These are phyloP conservation scores for Cryomyces antarcticus DNA, from an alignment of 495 filamentous ascomycete genomes.

Conservation along the genomic window DNA sequence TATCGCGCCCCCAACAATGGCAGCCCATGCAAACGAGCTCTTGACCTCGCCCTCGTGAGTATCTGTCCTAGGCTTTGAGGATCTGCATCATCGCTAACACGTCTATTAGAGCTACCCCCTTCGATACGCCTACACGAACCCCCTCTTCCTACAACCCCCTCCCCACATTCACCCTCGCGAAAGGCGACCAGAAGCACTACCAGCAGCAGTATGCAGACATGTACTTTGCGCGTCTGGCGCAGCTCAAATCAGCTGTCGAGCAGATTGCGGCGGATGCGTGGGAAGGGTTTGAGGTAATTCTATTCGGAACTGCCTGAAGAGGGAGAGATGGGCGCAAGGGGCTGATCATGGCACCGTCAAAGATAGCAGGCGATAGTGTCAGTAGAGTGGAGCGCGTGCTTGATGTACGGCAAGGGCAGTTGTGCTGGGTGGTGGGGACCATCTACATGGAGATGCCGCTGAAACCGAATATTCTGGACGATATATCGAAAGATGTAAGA, in stretches of 20 bases:
- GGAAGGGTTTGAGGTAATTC: conserved; percentile 42
- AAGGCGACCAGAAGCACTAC: conserved; percentile 52
- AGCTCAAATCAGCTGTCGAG: conserved; percentile 71
- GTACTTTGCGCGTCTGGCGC: conserved; percentile 82
- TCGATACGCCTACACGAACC: neutral
- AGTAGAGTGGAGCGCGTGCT: conserved; percentile 65
- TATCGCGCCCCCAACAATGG: neutral
- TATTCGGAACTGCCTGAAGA: neutral
- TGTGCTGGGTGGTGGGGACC: conserved; percentile 90
- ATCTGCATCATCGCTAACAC: neutral
- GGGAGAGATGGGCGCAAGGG: neutral
- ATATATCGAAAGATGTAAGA: conserved; percentile 70
- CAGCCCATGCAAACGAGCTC: neutral
- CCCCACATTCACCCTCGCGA: conserved; percentile 47
- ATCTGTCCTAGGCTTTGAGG: neutral
- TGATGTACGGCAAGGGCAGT: conserved; percentile 84
- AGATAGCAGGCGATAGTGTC: conserved; percentile 62
- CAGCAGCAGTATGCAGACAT: conserved; percentile 92
- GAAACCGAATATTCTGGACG: conserved; percentile 93
- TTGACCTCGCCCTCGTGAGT: no score
- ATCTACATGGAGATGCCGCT: conserved; percentile 93
- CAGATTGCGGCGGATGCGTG: conserved; percentile 51
- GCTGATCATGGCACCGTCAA: neutral
- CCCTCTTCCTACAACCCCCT: conserved; percentile 55
- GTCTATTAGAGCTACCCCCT: no score